Evolutionary conservation across 2,329 filamentous ascomycete genomes (phyloP).

Genomic region (Aspergillus niger): DNA sequence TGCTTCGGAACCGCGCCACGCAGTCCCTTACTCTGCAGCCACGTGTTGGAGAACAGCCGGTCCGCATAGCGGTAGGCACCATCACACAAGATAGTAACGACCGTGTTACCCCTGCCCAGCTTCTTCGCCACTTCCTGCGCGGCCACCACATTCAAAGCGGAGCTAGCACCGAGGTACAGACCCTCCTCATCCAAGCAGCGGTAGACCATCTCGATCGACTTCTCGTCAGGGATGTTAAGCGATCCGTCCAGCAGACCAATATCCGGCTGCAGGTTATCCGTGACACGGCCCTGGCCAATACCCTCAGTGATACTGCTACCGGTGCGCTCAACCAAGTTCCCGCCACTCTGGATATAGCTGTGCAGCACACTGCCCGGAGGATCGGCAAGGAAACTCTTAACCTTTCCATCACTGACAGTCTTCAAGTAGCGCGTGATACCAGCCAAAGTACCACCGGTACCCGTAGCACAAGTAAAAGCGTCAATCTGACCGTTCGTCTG

Average conservation of each 20-base stretch:
- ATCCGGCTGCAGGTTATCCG: constrained; percentile 89
- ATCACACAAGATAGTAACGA: constrained; percentile 92
- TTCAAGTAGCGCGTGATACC: constrained; percentile 89
- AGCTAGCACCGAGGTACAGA: constrained; percentile 91
- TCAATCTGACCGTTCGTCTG: constrained; percentile 85
- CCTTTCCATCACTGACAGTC: constrained; percentile 72
- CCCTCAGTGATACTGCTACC: constrained; percentile 95
- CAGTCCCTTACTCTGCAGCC: constrained; percentile 84
- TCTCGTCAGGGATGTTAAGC: constrained; percentile 82
- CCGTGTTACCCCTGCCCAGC: constrained; percentile 82
- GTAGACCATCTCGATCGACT: constrained; percentile 98
- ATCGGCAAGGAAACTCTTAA: constrained; percentile 89
- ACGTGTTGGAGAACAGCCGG: constrained; percentile 85
- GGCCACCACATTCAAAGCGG: constrained; percentile 90
- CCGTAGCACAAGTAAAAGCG: constrained; percentile 93
- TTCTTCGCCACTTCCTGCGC: constrained; percentile 92
- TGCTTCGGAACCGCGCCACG: constrained; percentile 78
- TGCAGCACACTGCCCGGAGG: constrained; percentile 92
- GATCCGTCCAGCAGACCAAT: constrained; percentile 82
- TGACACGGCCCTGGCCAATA: constrained; percentile 93
- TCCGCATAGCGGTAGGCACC: constrained; percentile 98
- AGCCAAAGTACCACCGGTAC: constrained; percentile 88
- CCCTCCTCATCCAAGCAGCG: constrained; percentile 94
- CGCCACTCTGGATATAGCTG: constrained; percentile 84
- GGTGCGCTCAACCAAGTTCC: constrained; percentile 75